A percentile compares a stretch with the other conserved stretches of the same genome.
phyloP scores from a whole-genome alignment of 306 rosid genomes.

The Senna siamea region DNA sequence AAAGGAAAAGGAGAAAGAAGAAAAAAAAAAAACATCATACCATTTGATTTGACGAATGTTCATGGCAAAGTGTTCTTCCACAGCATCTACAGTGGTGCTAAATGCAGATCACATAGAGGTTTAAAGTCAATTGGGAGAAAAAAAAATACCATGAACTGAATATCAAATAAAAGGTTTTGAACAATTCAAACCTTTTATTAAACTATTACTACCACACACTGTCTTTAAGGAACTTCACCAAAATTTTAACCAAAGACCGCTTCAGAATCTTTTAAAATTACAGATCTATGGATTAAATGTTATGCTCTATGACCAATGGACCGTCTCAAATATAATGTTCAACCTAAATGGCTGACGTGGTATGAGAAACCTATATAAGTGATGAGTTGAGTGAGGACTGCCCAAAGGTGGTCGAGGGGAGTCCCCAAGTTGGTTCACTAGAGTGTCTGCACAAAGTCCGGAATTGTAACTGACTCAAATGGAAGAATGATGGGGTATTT shows the following conservation, averaged over 20 bases:
- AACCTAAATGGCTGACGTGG: background rate
- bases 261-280: too few species aligned
- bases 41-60: constrained; percentile 84
- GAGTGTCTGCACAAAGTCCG: too few species aligned
- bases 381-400: too few species aligned
- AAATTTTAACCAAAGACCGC: background rate
- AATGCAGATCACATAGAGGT: constrained; percentile 36
- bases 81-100: constrained; percentile 96
- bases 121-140: constrained; percentile 30
- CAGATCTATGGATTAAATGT: background rate
- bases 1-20: background rate
- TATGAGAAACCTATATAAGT: background rate
- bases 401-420: too few species aligned
- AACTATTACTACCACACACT: background rate
- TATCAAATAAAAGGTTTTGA: background rate
- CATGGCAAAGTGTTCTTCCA: constrained; percentile 86
- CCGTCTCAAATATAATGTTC: background rate
- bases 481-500: too few species aligned
- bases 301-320: too few species aligned
- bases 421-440: too few species aligned
- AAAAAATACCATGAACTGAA: constrained; percentile 15
- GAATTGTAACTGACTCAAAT: too few species aligned
- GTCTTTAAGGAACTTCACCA: background rate
- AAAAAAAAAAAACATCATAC: constrained; percentile 39
- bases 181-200: background rate